Base-by-base conservation (phyloP, 192 early-diverging fungal genomes). In the Gryganskiella cystojenkinii region DNA sequence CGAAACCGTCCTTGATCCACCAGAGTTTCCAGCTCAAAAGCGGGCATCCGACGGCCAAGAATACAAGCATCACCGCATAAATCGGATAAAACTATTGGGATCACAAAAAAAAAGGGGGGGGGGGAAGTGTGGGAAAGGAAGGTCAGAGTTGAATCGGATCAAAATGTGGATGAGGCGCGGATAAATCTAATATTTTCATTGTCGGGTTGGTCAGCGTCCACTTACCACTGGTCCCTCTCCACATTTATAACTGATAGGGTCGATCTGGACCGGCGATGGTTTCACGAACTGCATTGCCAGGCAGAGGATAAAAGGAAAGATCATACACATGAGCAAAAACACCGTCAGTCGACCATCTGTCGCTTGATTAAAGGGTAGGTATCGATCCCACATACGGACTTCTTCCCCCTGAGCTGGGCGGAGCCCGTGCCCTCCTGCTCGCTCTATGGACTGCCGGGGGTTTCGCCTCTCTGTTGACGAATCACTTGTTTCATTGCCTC, bases 1-100 rank as follows among this genome's bases (percentile, higher is more conserved):
- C 73, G 22, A 68, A 76, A n/a, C 73, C 73, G 44, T 76, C 73
- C 65, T 76, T 76, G 37, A 76, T 68, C 73, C 73, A 76, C 65
- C 73, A 68, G 7, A 76, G 22, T 47, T 76, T 76, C 27, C 33
- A 76, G 7, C 42, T 35, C n/a, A 76, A 25, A 1, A 76, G 30
- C 10, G 73, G 73, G 22, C 73, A 76, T 28, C 60, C 65, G 20
- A 76, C 50, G 1, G 61, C 54, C 15, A 76, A 37, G 35, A 76
- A 76, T 3, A 24, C 73, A 15, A 76, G 46, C 64, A 76, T 76
- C 53, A 67, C 54, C 9, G 43, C 63, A 28, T 76, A 76, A 33
- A 76, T 56, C 6, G 73, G 73, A 33, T 56, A 68, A 63, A 76
- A 76, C 73, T 75, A 74, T 45, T 44, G 54, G 24, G 6, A 57